Evolutionary conservation across 805 yeast species (phyloP), one percentile per base, ranked within the genome.

Genomic region (Yamadazyma insecticola): DNA sequence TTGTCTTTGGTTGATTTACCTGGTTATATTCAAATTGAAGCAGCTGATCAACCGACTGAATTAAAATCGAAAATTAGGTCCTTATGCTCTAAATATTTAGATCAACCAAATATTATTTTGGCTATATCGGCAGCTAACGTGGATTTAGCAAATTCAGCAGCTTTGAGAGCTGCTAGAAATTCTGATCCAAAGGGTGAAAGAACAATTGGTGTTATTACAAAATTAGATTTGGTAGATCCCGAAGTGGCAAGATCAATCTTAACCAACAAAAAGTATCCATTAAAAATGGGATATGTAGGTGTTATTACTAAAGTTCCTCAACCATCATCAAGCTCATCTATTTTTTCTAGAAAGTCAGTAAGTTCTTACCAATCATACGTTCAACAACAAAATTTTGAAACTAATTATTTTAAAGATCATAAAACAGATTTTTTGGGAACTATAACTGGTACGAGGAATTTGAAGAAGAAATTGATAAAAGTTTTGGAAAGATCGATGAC

Each of bases 121-220:
- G 98, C 98, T 0, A 92, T 94, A 16, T 86, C 96, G 8, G 87
- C 98, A 0, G 98, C 98, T 0, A 97, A 92, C 58, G 99, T 92
- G 2, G 99, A 92, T 64, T 66, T 92, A 47, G 98, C 98, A 1
- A 92, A 92, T 55, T 87, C 97, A 19, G 76, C 96, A 1, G 97
- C 98, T 0, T 71, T 92, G 36, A 68, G 95, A 35, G 97, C 98
- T 0, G 82, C 96, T 5, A 81, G 89, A 42, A 39, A 68, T 11
- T 89, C 92, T 0, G 99, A 92, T 55, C 98, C 98, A 12, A 70
- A 76, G 28, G 98, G 99, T 28, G 90, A 86, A 51, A 74, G 99
- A 54, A 92, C 98, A 0, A 82, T 92, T 39, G 99, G 99, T 31
- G 97, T 92, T 6, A 78, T 92, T 32, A 92, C 98, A 3, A 92